Conservation (phyloP, 345 rosid species). For the Bruguiera sexangula region DNA sequence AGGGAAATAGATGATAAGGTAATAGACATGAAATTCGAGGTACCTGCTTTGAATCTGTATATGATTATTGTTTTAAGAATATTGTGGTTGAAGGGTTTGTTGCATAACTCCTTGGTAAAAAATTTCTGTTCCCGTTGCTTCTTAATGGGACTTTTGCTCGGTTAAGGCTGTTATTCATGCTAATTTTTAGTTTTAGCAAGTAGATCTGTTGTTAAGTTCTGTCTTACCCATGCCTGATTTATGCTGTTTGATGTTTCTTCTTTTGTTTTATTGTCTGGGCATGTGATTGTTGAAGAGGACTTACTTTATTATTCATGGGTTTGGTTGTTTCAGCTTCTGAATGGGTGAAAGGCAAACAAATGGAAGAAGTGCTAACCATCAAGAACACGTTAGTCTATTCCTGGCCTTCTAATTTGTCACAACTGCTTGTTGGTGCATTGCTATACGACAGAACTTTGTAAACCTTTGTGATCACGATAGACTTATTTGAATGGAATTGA, state of each 20-base stretch:
- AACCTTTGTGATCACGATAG: too few relatives aligned
- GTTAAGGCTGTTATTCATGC: too few relatives aligned
- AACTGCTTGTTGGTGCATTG: too few relatives aligned
- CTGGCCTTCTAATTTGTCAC: neutral
- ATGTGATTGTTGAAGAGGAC: neutral
- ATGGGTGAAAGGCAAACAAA: slow-evolving; percentile 96
- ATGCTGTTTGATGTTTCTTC: neutral
- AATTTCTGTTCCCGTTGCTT: too few relatives aligned
- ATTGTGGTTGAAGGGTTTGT: neutral
- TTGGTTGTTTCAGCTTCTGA: slow-evolving; percentile 63
- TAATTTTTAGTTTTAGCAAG: too few relatives aligned
- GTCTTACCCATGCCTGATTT: neutral
- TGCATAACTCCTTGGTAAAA: neutral
- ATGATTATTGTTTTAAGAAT: neutral
- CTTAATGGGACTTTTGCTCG: too few relatives aligned
- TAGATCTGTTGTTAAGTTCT: too few relatives aligned
- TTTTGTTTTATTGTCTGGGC: neutral
- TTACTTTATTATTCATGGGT: neutral
- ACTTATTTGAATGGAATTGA: too few relatives aligned
- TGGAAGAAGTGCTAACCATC: slow-evolving; percentile 84
- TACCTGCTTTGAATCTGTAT: too few relatives aligned
- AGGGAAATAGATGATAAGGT: too few relatives aligned
- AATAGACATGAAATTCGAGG: too few relatives aligned
- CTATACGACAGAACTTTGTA: too few relatives aligned
- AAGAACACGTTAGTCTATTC: slow-evolving; percentile 74